phyloP scores from a whole-genome alignment of 2,329 filamentous ascomycete species.

The Alternaria burnsii region DNA sequence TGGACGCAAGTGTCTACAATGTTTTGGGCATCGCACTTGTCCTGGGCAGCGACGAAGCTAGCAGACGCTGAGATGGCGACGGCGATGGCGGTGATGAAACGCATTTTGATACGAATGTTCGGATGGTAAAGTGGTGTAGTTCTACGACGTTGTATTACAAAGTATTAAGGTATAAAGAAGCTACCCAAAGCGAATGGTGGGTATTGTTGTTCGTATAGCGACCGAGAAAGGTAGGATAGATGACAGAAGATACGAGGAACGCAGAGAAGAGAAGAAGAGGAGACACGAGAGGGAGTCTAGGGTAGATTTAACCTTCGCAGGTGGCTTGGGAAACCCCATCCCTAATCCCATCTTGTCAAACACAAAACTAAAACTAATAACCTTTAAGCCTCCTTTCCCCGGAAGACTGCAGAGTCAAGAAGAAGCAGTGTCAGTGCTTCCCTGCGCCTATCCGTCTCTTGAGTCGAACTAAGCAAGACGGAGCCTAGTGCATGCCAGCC shows the following conservation, averaged over 20 bases:
- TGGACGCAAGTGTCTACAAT: slow-evolving; percentile 61
- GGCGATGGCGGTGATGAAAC: slow-evolving; percentile 40
- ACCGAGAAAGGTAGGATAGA: slow-evolving; percentile 6
- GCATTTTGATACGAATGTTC: slow-evolving; percentile 35
- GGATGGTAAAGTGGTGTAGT: neutral
- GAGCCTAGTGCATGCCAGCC: slow-evolving; percentile 1
- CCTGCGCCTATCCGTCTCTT: neutral
- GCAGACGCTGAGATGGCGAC: slow-evolving; percentile 42
- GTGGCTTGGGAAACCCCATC: neutral
- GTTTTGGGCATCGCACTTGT: slow-evolving; percentile 50
- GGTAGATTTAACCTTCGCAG: slow-evolving; percentile 1
- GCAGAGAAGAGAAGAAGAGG: neutral
- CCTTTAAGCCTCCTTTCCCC: slow-evolving; percentile 7
- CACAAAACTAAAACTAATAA: slow-evolving; percentile 5
- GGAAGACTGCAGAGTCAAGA: slow-evolving; percentile 6
- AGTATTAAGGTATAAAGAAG: neutral
- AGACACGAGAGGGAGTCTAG: neutral
- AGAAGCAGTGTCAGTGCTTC: neutral
- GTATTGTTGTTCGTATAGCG: neutral
- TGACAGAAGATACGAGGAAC: neutral
- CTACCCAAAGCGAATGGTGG: slow-evolving; percentile 6
- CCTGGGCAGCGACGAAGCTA: slow-evolving; percentile 53
- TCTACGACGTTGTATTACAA: neutral
- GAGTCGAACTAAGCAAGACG: neutral
- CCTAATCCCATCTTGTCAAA: slow-evolving; percentile 7